Percentiles rank a stretch among this genome's conserved stretches.
Conservation (phyloP, 495 filamentous ascomycete genomes). For the Aspergillus affinis region DNA sequence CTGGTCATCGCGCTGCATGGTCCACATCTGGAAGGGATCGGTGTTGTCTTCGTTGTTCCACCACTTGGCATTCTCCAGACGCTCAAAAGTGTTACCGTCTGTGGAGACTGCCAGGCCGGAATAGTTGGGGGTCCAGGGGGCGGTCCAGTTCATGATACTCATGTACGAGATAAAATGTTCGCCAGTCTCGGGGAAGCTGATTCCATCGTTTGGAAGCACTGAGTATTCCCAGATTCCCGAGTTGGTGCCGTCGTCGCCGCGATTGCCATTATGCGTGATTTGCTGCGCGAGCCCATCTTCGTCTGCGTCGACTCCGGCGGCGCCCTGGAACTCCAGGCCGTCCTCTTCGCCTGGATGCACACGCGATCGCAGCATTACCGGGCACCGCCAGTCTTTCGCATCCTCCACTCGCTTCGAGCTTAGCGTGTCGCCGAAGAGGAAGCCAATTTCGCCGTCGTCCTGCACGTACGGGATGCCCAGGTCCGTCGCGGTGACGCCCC, state of each 20-base stretch:
- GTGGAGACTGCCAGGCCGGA: slow-evolving; percentile 2
- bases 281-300: neutral
- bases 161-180: slow-evolving; percentile 6
- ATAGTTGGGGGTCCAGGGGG: neutral
- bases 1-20: slow-evolving; percentile 9
- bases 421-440: slow-evolving; percentile 7
- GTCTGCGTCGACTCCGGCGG: slow-evolving; percentile 2
- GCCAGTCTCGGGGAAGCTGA: slow-evolving; percentile 4
- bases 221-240: neutral
- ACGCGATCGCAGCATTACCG: slow-evolving; percentile 2
- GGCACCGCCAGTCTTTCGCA: slow-evolving; percentile 1
- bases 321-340: slow-evolving; percentile 2
- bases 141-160: slow-evolving; percentile 5
- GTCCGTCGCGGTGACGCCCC: slow-evolving; percentile 3
- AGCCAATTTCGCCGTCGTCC: slow-evolving; percentile 1
- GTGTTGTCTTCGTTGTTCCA: slow-evolving; percentile 2
- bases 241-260: slow-evolving; percentile 4
- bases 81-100: slow-evolving; percentile 4
- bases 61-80: slow-evolving; percentile 2
- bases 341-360: neutral
- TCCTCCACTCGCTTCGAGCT: neutral
- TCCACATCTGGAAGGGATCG: slow-evolving; percentile 10
- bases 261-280: neutral
- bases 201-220: neutral
- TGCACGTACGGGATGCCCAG: slow-evolving; percentile 8